Conservation (phyloP, 2,329 filamentous ascomycete species). For the Fusarium siculi region DNA sequence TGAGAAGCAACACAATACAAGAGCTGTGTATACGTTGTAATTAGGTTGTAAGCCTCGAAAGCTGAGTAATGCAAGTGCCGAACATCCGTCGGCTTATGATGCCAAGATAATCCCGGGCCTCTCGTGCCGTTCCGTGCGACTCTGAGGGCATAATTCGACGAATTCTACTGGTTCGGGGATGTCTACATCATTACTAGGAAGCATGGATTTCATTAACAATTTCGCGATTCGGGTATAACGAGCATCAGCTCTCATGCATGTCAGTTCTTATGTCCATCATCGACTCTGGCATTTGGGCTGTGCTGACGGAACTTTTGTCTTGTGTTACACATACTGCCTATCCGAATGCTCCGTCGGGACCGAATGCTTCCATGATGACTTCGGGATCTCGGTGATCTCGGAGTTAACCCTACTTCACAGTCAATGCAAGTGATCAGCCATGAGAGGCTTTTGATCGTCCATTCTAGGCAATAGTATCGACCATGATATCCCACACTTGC, state of each 20-base stretch:
- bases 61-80: constrained; percentile 6
- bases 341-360: background rate
- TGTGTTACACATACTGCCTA: background rate
- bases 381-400: constrained; percentile 1
- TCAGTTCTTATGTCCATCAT: background rate
- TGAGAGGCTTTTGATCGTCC: background rate
- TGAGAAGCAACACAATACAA: background rate
- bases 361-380: background rate
- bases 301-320: constrained; percentile 7
- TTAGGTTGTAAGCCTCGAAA: background rate
- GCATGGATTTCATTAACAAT: background rate
- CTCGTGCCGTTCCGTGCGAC: constrained; percentile 5
- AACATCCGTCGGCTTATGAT: background rate
- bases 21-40: background rate
- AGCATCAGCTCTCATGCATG: background rate
- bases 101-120: constrained; percentile 1
- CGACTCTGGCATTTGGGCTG: background rate
- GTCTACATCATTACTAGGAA: background rate
- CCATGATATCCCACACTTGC: too few relatives aligned
- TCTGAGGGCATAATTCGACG: background rate
- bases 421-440: background rate
- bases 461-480: background rate
- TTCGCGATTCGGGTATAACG: background rate
- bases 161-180: background rate
- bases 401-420: background rate